These are phyloP conservation scores for Xylariaceae sp. DNA, from an alignment of 2,329 filamentous ascomycete genomes.

Conservation along the genomic window DNA sequence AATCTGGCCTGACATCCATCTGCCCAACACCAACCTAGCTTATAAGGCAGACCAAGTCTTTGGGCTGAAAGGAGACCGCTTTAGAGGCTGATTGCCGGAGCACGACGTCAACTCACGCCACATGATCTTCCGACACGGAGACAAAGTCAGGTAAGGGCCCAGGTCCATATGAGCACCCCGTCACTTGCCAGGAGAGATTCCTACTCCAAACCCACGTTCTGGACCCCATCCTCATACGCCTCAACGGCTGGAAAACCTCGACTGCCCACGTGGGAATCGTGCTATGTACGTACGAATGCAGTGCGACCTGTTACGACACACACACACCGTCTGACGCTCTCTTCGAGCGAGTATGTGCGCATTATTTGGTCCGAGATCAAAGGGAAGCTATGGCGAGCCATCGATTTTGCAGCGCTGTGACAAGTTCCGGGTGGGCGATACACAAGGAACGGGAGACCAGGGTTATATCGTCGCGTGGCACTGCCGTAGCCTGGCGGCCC, in stretches of 20 bases:
- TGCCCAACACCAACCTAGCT: constrained; percentile 3
- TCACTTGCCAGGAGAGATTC: not conserved
- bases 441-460: not conserved
- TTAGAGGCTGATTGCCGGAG: not conserved
- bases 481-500: constrained; percentile 9
- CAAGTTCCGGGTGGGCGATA: constrained; percentile 1
- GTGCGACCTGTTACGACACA: constrained; percentile 14
- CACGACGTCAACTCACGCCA: constrained; percentile 4
- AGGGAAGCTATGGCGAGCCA: no score
- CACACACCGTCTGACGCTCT: not conserved
- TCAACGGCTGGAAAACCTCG: not conserved
- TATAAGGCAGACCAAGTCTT: not conserved
- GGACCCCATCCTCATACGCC: not conserved
- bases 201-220: not conserved
- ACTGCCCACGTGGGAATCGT: constrained; percentile 15
- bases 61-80: constrained; percentile 2
- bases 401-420: not conserved
- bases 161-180: not conserved
- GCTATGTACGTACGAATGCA: constrained; percentile 12
- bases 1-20: not conserved
- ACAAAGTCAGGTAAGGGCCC: not conserved
- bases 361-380: not conserved
- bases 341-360: not conserved
- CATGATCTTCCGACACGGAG: not conserved
- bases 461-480: not conserved